Percentiles rank a stretch among this genome's conserved stretches.
Evolutionary conservation across 257 asterid species (phyloP).

Genomic region (Verbena officinalis): DNA sequence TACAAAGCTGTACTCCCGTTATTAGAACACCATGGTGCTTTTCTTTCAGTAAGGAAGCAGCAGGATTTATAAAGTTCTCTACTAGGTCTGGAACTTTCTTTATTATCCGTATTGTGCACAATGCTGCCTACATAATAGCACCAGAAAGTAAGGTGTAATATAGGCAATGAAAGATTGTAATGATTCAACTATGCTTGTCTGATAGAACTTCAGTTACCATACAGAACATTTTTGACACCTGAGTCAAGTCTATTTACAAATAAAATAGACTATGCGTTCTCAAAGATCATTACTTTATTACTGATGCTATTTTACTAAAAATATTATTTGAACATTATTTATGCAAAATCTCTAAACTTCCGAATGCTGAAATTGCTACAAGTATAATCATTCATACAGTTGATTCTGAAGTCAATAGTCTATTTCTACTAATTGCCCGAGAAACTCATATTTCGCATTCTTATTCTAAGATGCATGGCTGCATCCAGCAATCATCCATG

Average conservation of each 20-base stretch:
- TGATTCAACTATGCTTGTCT: neutral
- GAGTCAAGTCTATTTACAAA: neutral
- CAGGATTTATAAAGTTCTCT: conserved; percentile 81
- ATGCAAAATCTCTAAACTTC: neutral
- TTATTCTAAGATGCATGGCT: too few relatives aligned
- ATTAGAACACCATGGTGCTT: conserved; percentile 96
- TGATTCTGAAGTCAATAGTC: neutral
- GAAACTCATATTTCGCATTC: too few relatives aligned
- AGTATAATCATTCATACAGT: neutral
- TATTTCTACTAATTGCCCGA: too few relatives aligned
- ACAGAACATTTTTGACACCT: neutral
- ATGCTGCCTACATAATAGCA: conserved; percentile 69
- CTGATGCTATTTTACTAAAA: neutral
- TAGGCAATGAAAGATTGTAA: conserved; percentile 18
- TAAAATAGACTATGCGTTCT: neutral
- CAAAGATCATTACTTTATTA: neutral
- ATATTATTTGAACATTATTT: neutral
- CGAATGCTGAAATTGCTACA: neutral
- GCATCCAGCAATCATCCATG: too few relatives aligned
- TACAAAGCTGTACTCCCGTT: conserved; percentile 91
- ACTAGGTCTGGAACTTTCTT: conserved; percentile 97
- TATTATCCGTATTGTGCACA: conserved; percentile 91
- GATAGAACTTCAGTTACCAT: conserved; percentile 2
- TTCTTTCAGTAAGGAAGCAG: conserved; percentile 85
- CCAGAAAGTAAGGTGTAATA: conserved; percentile 18